Evolutionary conservation across 306 rosid species (phyloP).

Genomic region (Mucuna pruriens): DNA sequence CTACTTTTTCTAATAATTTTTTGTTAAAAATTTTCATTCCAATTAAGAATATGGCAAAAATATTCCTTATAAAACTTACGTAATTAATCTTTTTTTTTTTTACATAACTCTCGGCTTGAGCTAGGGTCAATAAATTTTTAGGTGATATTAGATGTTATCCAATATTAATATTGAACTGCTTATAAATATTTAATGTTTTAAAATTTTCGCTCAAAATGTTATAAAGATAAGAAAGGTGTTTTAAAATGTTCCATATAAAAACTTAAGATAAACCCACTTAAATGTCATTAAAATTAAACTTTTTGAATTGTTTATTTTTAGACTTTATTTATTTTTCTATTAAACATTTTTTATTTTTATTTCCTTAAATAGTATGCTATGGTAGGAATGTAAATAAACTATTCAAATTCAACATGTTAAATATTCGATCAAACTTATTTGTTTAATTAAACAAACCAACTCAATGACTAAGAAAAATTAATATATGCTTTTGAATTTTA

Average conservation of each 20-base stretch:
- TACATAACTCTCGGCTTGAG: neutral
- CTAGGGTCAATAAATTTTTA: neutral
- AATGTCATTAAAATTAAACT: neutral
- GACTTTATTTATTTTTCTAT: too few relatives aligned
- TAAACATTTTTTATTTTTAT: too few relatives aligned
- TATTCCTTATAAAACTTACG: too few relatives aligned
- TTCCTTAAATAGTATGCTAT: too few relatives aligned
- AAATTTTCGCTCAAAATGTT: neutral
- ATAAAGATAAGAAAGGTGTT: neutral
- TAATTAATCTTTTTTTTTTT: neutral
- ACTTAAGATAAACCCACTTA: neutral
- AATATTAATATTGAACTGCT: neutral
- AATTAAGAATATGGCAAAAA: neutral
- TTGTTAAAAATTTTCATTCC: neutral
- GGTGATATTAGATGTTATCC: neutral
- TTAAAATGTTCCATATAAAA: neutral
- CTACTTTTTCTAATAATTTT: neutral
- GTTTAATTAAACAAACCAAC: too few relatives aligned
- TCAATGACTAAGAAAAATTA: too few relatives aligned
- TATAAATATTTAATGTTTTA: neutral
- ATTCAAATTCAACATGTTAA: too few relatives aligned
- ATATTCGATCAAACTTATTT: too few relatives aligned
- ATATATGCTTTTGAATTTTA: neutral
- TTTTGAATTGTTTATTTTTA: neutral
- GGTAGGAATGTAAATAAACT: too few relatives aligned